Percentiles rank a stretch among this genome's conserved stretches.
phyloP scores from a whole-genome alignment of 805 yeast genomes.

The Starmerella vaccinii region DNA sequence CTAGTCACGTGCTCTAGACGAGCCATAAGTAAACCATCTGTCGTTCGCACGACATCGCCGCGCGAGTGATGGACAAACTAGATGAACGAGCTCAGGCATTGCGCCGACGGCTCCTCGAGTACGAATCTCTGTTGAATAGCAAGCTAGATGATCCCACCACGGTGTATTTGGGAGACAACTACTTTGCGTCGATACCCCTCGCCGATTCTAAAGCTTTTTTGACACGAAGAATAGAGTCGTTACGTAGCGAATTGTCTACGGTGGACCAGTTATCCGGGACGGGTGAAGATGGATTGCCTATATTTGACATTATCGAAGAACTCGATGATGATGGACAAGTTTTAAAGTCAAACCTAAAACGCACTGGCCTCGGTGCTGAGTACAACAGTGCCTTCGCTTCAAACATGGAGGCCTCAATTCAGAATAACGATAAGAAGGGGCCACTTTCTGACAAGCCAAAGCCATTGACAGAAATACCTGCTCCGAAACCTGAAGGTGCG shows the following conservation, averaged over 20 bases:
- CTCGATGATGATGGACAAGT: slow-evolving; percentile 77
- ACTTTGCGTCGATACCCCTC: slow-evolving; percentile 24
- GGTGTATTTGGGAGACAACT: slow-evolving; percentile 28
- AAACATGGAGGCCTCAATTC: neutral
- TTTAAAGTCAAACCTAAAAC: slow-evolving; percentile 38
- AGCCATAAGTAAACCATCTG: neutral
- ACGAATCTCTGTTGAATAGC: slow-evolving; percentile 1
- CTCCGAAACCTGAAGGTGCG: neutral
- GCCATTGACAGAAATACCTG: neutral
- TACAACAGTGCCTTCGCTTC: neutral
- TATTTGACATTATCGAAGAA: slow-evolving; percentile 76
- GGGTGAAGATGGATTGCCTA: slow-evolving; percentile 45
- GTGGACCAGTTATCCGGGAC: slow-evolving; percentile 18
- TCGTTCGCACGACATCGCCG: neutral
- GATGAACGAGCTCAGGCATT: slow-evolving; percentile 5
- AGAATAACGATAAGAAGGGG: neutral
- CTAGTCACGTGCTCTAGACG: neutral
- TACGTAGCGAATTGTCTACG: slow-evolving; percentile 16
- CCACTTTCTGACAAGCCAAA: neutral
- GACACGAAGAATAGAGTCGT: slow-evolving; percentile 12
- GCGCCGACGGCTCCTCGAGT: slow-evolving; percentile 11
- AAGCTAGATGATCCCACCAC: slow-evolving; percentile 13
- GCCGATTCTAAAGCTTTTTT: slow-evolving; percentile 22
- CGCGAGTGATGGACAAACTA: neutral
- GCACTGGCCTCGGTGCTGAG: slow-evolving; percentile 22